phyloP scores from a whole-genome alignment of 148 eudicot genomes.

The Fagopyrum homotropicum region DNA sequence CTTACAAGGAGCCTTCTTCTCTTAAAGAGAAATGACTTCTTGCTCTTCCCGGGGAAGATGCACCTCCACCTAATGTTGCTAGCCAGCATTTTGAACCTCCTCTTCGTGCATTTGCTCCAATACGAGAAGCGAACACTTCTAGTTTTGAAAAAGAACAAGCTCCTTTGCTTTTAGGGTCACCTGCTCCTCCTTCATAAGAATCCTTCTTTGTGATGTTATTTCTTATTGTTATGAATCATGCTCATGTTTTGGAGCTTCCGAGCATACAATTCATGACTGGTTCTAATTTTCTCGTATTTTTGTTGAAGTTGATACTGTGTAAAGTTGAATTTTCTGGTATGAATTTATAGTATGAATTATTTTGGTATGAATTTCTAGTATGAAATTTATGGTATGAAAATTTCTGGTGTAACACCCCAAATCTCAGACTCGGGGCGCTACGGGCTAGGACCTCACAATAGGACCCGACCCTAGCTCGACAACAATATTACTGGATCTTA shows the following conservation, averaged over 20 bases:
- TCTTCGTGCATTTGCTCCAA: constrained; percentile 74
- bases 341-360: too few species aligned
- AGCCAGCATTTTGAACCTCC: constrained; percentile 71
- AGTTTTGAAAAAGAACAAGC: constrained; percentile 45
- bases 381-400: too few species aligned
- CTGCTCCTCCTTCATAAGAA: constrained; percentile 18
- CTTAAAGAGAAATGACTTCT: constrained; percentile 71
- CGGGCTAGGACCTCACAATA: too few species aligned
- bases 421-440: too few species aligned
- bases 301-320: too few species aligned
- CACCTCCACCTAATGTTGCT: constrained; percentile 78
- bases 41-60: constrained; percentile 71
- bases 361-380: too few species aligned
- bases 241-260: background rate
- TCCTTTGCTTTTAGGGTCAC: constrained; percentile 56
- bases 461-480: too few species aligned
- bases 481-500: too few species aligned
- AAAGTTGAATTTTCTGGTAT: background rate
- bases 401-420: too few species aligned
- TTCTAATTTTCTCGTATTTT: background rate
- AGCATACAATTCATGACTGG: background rate
- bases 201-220: background rate
- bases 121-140: constrained; percentile 27
- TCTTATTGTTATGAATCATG: background rate
- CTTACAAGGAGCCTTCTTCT: constrained; percentile 62